phyloP scores from a whole-genome alignment of 208 protist genomes.

The Blastocrithidia nonstop region DNA sequence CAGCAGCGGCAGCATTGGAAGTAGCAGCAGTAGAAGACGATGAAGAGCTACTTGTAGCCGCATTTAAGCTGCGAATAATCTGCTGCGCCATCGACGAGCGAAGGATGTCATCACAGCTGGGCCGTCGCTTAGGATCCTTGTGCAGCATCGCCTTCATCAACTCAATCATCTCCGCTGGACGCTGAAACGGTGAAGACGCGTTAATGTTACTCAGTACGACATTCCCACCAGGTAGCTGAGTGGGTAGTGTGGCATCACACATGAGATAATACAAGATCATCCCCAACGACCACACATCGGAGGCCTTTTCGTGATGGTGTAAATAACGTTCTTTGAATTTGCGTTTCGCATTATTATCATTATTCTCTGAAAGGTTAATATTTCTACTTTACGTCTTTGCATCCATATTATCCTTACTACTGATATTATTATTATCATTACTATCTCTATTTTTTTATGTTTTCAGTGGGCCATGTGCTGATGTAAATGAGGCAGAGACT shows the following conservation, averaged over 20 bases:
- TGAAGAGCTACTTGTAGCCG: too few species aligned
- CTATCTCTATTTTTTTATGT: too few species aligned
- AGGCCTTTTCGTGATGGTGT: conserved; percentile 44
- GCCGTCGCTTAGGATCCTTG: conserved; percentile 38
- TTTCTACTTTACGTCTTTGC: neutral
- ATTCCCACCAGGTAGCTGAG: conserved; percentile 18
- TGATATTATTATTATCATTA: neutral
- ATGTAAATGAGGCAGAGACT: too few species aligned
- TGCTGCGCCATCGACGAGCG: conserved; percentile 50
- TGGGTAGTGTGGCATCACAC: conserved; percentile 40
- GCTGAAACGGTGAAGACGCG: conserved; percentile 12
- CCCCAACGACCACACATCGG: conserved; percentile 79
- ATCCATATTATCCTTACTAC: neutral
- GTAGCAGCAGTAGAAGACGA: too few species aligned
- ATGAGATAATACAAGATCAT: conserved; percentile 81
- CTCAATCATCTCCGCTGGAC: conserved; percentile 72
- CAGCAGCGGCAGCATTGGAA: too few species aligned
- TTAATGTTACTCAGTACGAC: conserved; percentile 20
- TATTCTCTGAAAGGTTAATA: neutral
- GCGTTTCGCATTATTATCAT: neutral
- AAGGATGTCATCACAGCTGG: conserved; percentile 64
- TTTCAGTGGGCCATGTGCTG: too few species aligned
- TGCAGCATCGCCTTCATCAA: conserved; percentile 69
- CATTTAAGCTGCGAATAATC: conserved; percentile 56
- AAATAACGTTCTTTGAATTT: conserved; percentile 20